Percentiles rank a stretch among this genome's conserved stretches.
Conservation (phyloP, 2,329 filamentous ascomycete species). For the Cladophialophora chaetospira region DNA sequence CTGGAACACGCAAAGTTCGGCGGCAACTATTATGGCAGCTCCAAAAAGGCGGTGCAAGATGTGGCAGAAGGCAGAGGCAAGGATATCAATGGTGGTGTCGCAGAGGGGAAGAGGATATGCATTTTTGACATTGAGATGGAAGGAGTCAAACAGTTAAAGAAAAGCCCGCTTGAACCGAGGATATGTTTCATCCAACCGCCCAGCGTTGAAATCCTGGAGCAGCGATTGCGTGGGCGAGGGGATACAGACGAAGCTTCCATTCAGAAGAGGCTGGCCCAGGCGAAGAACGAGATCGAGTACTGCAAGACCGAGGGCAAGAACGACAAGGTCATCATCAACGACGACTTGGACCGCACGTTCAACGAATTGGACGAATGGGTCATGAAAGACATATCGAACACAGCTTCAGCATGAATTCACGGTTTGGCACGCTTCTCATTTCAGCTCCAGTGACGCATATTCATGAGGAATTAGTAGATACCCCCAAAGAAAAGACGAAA, state of each 20-base stretch:
- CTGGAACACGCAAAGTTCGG: constrained; percentile 87
- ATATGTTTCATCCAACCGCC: constrained; percentile 87
- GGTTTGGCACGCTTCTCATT: not conserved
- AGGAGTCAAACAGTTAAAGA: constrained; percentile 91
- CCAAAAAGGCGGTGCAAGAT: constrained; percentile 74
- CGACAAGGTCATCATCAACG: constrained; percentile 67
- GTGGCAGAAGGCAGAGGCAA: constrained; percentile 64
- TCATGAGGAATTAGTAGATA: constrained; percentile 27
- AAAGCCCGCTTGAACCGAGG: constrained; percentile 70
- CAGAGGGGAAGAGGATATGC: constrained; percentile 69
- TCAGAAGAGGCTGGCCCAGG: constrained; percentile 69
- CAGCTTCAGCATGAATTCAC: not conserved
- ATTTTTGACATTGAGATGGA: constrained; percentile 96
- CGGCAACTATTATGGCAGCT: constrained; percentile 84
- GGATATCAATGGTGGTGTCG: constrained; percentile 30
- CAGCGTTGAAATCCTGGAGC: constrained; percentile 71
- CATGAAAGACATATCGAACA: constrained; percentile 38
- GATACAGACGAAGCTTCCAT: constrained; percentile 78
- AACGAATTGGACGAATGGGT: constrained; percentile 56
- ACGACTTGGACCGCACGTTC: constrained; percentile 62
- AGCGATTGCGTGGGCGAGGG: constrained; percentile 70
- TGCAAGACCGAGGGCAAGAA: constrained; percentile 67
- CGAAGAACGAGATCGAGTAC: constrained; percentile 73
- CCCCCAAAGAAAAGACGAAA: constrained; percentile 27
- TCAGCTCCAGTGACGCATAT: constrained; percentile 10